Conservation (phyloP, 179 eudicot genomes). For the Pouteria campechiana region DNA sequence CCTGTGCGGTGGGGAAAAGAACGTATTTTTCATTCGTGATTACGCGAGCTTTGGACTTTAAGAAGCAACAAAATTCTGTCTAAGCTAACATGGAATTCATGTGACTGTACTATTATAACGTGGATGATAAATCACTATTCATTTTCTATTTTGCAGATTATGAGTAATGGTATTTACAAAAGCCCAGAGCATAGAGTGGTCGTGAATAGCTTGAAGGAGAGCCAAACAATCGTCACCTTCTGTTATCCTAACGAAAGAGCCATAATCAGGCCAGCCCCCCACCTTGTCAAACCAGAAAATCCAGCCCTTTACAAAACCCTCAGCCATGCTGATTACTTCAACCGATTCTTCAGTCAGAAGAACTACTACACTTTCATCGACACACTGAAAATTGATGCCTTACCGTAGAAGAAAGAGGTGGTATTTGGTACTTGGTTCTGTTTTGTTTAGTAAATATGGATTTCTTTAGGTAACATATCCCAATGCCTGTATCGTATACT, state of each 20-base stretch:
- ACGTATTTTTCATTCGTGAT: no score
- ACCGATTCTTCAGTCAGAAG: background rate
- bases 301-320: conserved; percentile 2
- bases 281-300: background rate
- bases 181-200: conserved; percentile 3
- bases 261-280: background rate
- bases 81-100: no score
- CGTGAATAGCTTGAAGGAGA: conserved; percentile 3
- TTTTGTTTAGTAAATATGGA: no score
- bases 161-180: conserved; percentile 11
- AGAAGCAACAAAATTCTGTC: no score
- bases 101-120: no score
- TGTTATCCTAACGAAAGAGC: background rate
- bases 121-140: no score
- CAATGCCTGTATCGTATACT: no score
- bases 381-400: conserved; percentile 5
- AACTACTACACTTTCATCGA: background rate
- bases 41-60: no score
- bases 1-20: no score
- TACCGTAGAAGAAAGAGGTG: no score
- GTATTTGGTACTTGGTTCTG: no score
- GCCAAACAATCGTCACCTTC: conserved; percentile 2
- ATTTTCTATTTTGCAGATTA: conserved; percentile 2
- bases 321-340: background rate
- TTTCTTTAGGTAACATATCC: no score